Conservation (phyloP, 176 grass and related monocot genomes). For the Cenchrus americanus region DNA sequence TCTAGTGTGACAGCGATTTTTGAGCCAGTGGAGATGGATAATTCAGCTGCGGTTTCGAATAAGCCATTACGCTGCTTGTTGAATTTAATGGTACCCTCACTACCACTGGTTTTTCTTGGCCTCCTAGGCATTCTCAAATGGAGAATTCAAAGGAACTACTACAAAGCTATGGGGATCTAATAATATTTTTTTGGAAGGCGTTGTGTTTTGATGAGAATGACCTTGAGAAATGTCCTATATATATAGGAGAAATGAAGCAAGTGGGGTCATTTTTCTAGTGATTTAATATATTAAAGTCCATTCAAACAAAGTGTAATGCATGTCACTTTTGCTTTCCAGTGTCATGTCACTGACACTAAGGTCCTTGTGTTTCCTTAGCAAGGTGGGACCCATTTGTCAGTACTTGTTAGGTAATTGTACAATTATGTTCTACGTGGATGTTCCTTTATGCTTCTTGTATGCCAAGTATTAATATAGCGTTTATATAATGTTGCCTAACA, state of each 20-base stretch:
- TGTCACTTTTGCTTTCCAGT: neutral
- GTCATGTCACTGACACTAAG: neutral
- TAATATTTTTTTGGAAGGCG: neutral
- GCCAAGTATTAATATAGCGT: neutral
- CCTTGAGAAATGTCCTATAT: neutral
- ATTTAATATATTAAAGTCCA: no score
- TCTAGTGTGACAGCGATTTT: no score
- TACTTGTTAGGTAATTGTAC: neutral
- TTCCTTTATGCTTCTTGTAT: neutral
- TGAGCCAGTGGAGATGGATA: no score
- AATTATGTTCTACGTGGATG: neutral
- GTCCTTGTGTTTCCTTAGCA: neutral
- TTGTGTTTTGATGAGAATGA: neutral
- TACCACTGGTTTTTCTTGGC: neutral
- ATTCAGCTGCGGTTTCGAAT: neutral
- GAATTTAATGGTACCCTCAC: neutral
- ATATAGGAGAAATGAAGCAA: neutral
- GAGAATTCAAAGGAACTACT: neutral
- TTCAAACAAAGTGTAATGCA: neutral
- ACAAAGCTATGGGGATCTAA: neutral
- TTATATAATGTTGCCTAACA: neutral
- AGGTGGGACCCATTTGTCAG: neutral
- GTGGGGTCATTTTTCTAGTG: no score
- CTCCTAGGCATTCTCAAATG: constrained; percentile 13
- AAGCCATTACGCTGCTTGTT: neutral